Base-by-base conservation (phyloP, 345 rosid species). In the Populus alba region DNA sequence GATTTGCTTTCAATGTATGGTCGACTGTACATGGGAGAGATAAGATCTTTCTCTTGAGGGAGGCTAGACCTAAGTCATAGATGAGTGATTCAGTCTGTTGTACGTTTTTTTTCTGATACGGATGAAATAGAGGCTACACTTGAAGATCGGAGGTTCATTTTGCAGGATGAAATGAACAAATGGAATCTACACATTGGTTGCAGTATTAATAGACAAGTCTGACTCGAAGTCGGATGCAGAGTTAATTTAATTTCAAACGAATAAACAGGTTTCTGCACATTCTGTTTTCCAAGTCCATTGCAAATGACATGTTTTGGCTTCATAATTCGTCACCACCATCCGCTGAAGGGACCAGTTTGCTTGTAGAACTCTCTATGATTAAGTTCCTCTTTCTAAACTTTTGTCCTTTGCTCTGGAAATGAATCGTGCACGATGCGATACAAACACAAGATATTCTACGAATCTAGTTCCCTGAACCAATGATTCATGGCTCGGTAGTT, bases 1-100 rank as follows among this genome's bases (percentile, higher is more conserved):
- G 89, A 87, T 75, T 62, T 95, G 76, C 82, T 93, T 67, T 83
- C 92, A 16, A 79, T 83, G 80, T 88, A 91, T 15, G 97, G 97
- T 23, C 93, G 97, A 68, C 74, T 86, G 45, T 84, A 88, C 84
- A 47, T 37, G 55, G 45, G 68, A 71, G 38, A 57, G 77, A 72
- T 39, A 61, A 59, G 65, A 55, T 37, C 38, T 77, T 74, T 25
- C 39, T 47, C 72, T 37, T n/a, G 2, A 41, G 12, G 17, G 66
- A 53, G n/a, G 23, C 71, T 59, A 4, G 38, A 8, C 22, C 7
- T 35, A 6, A 23, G 22, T 35, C 5, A 2, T 51, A 29, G 71
- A 41, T 31, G 8, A 62, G 27, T n/a, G 6, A 23, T 59, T 47
- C 31, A 17, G 31, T 29, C 35, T 47, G 31, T 22, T 22, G 71